Base-by-base conservation (phyloP, 1,284 basidiomycete genomes). In the Ustilago nuda region DNA sequence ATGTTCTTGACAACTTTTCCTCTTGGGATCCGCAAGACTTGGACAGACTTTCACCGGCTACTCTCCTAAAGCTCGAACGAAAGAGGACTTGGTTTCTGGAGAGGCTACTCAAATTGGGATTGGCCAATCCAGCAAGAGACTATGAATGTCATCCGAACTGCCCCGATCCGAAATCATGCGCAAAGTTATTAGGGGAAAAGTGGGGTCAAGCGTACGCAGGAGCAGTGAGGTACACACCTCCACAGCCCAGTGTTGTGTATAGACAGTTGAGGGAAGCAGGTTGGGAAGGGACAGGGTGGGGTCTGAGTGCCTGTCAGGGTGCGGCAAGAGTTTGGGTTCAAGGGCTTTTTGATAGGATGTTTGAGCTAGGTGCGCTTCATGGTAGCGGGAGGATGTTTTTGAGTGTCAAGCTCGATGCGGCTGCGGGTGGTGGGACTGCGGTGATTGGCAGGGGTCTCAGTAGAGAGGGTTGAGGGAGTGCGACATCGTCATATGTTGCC, bases 131-230 rank as follows among this genome's bases (percentile, higher is more conserved):
- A 33, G 91, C 92, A 41, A 93, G 95, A 84, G 95, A 97, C 82
- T 95, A 94, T 92, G 85, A 80, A 90, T 88, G 77, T 37, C 56
- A 93, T 68, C 83, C 90, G 0, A 91, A 92, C 15, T 98, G 95
- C 84, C 93, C 93, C 3, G 94, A 97, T 76, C 88, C 93, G 1
- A 64, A 89, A 0, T 89, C 86, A 19, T 98, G 95, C 84, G 94
- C 94, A 19, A 89, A 91, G n/a, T 87, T 92, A n/a, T 89, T 98
- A 8, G 94, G 96, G 81, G 95, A 96, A 72, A 95, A 95, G 85
- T 98, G 94, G 94, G 88, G 91, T 48, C 92, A 92, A 80, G 94
- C 93, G 0, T 95, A 95, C 82, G 89, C 91, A 58, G 90, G 93
- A 15, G 92, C 94, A 17, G 94, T 94, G 84, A 90, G 94, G 51